Conservation (phyloP, 805 yeast genomes). For the Yarrowia keelungensis region DNA sequence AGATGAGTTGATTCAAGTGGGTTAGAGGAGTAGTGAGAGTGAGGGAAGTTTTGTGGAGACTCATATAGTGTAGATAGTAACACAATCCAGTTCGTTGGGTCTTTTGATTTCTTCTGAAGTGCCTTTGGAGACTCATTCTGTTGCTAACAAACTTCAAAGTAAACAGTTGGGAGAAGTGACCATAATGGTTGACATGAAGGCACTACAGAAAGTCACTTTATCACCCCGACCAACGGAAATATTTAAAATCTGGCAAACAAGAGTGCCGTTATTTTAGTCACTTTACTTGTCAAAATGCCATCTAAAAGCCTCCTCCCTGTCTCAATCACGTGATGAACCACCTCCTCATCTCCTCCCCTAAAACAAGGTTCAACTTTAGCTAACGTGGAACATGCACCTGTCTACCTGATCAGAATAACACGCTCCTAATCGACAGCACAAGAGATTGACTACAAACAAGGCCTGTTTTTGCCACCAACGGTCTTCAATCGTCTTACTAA, state of each 20-base stretch:
- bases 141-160: no score
- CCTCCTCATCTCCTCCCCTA: not conserved
- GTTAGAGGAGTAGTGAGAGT: not conserved
- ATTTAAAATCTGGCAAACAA: not conserved
- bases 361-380: not conserved
- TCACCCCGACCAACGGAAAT: not conserved
- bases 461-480: not conserved
- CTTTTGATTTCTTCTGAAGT: no score
- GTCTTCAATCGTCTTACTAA: not conserved
- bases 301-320: not conserved
- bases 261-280: not conserved
- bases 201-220: no score
- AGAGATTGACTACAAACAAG: not conserved
- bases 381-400: slow-evolving; percentile 7
- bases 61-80: no score
- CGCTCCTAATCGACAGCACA: not conserved
- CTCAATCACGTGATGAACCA: not conserved
- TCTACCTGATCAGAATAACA: slow-evolving; percentile 5
- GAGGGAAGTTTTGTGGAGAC: no score
- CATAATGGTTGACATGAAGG: no score
- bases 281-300: not conserved
- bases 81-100: no score
- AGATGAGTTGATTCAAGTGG: not conserved
- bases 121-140: no score
- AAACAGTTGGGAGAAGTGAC: no score